A percentile compares a stretch with the other conserved stretches of the same genome.
Evolutionary conservation across 2,329 filamentous ascomycete genomes (phyloP).

Genomic region (Colletotrichum tamarilloi): DNA sequence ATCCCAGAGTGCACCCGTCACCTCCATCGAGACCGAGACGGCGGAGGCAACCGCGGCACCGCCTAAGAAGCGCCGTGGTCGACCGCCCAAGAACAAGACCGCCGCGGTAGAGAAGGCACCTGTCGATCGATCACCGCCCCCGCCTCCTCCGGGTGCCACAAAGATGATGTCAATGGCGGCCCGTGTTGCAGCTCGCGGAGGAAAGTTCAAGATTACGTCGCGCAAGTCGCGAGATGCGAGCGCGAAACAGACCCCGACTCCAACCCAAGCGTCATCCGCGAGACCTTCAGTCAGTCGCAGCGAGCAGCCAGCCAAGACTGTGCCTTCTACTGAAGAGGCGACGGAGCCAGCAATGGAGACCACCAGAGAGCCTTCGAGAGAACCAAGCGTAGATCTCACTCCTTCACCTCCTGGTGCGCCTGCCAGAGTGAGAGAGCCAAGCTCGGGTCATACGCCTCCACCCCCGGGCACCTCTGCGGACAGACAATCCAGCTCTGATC

Average conservation of each 20-base stretch:
- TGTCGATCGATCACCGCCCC: constrained; percentile 22
- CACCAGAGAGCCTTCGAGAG: background rate
- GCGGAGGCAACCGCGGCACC: background rate
- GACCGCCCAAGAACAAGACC: constrained; percentile 29
- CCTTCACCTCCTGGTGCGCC: constrained; percentile 1
- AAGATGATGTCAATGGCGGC: constrained; percentile 66
- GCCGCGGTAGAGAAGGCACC: background rate
- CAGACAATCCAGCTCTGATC: constrained; percentile 12
- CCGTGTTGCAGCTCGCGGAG: constrained; percentile 65
- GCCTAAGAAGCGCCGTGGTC: constrained; percentile 26
- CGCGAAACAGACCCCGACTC: constrained; percentile 11
- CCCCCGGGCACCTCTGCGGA: background rate
- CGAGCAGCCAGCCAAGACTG: background rate
- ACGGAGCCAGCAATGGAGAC: background rate
- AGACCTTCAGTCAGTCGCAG: background rate
- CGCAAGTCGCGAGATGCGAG: constrained; percentile 39
- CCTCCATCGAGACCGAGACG: constrained; percentile 33
- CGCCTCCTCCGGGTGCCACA: constrained; percentile 15
- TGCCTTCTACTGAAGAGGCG: background rate
- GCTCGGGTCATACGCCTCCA: constrained; percentile 19
- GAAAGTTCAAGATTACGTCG: constrained; percentile 62
- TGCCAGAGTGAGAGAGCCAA: background rate
- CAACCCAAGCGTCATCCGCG: background rate
- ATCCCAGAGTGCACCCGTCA: constrained; percentile 4
- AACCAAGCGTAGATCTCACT: constrained; percentile 19